phyloP scores from a whole-genome alignment of 2,329 filamentous ascomycete species.

The Purpureocillium takamizusanense region DNA sequence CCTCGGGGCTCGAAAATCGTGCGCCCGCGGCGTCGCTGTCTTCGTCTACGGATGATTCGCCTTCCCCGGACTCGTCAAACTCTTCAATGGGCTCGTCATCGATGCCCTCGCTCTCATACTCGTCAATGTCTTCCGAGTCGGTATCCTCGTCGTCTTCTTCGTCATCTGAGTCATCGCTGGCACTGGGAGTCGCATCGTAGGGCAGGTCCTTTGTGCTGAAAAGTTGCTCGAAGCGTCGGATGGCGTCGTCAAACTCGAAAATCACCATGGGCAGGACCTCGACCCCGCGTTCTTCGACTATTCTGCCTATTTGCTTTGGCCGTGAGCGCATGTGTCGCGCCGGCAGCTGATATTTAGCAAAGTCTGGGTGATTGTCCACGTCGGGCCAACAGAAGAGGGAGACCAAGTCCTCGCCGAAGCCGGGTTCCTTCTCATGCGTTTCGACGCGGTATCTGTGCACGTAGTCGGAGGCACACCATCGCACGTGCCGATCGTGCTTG shows the following conservation, averaged over 20 bases:
- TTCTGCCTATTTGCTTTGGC: neutral
- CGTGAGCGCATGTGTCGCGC: slow-evolving; percentile 2
- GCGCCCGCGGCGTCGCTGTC: slow-evolving; percentile 7
- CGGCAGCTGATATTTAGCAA: slow-evolving; percentile 15
- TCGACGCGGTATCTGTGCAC: slow-evolving; percentile 17
- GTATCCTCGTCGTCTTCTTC: slow-evolving; percentile 8
- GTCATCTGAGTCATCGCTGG: slow-evolving; percentile 1
- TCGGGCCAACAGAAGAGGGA: slow-evolving; percentile 25
- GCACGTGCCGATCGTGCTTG: slow-evolving; percentile 7
- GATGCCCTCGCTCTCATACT: slow-evolving; percentile 31
- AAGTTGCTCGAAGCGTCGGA: slow-evolving; percentile 11
- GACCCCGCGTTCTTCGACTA: slow-evolving; percentile 7
- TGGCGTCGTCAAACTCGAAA: slow-evolving; percentile 14
- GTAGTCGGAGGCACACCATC: slow-evolving; percentile 22
- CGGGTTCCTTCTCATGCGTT: slow-evolving; percentile 14
- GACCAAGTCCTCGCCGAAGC: slow-evolving; percentile 14
- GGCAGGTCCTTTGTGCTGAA: slow-evolving; percentile 2
- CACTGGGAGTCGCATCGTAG: neutral
- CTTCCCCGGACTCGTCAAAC: slow-evolving; percentile 11
- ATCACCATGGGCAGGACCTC: slow-evolving; percentile 20
- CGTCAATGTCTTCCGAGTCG: slow-evolving; percentile 11
- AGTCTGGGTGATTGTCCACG: slow-evolving; percentile 16
- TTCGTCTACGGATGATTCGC: slow-evolving; percentile 2
- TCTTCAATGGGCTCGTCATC: slow-evolving; percentile 22
- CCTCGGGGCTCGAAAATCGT: slow-evolving; percentile 22